Evolutionary conservation across 2,329 filamentous ascomycete species (phyloP), one percentile per base, ranked within the genome.

Genomic region (Venturia effusa): DNA sequence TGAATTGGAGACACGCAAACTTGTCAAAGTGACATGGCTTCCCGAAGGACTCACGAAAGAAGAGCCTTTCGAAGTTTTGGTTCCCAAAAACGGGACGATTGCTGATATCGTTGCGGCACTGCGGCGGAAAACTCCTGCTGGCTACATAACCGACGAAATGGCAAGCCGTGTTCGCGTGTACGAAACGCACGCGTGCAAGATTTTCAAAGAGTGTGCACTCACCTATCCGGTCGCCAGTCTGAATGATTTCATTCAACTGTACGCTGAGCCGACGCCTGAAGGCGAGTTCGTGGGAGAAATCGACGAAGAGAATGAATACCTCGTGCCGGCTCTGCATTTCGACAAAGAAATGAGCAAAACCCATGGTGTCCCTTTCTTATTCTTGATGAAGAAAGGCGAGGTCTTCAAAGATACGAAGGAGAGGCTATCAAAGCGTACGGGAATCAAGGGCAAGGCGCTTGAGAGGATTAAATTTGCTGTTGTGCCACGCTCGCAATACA

Each of bases 401-500:
- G 81, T 82, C 45, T 97, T 99, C 76, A 86, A 85, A 65, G 90
- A 97, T 40, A 97, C 92, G 54, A 97, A 93, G 79, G 91, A 96
- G 77, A 86, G 94, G n/a, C 80, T 99, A 4, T 92, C 94, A 69
- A 93, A 92, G 75, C 84, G 93, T 65, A 96, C 90, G 0, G 92
- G 92, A 32, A 87, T 99, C 77, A 97, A 97, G 77, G 95, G 94
- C 75, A 99, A 99, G 81, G 91, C 91, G 68, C 92, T 99, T 69
- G 93, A 99, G 76, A 97, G 97, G 81, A 94, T 99, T 76, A 97
- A 95, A 76, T 97, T 99, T 79, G 89, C 92, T 7, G 77, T 96
- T 39, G 83, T 97, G 40, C 68, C 61, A 81, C 86, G 74, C 81
- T 89, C 73, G 69, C 77, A 69, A 41, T 95, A 90, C 75, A 86